A percentile compares a stretch with the other conserved stretches of the same genome.
phyloP scores from a whole-genome alignment of 139 green algal genomes.

The Chlorella vulgaris region DNA sequence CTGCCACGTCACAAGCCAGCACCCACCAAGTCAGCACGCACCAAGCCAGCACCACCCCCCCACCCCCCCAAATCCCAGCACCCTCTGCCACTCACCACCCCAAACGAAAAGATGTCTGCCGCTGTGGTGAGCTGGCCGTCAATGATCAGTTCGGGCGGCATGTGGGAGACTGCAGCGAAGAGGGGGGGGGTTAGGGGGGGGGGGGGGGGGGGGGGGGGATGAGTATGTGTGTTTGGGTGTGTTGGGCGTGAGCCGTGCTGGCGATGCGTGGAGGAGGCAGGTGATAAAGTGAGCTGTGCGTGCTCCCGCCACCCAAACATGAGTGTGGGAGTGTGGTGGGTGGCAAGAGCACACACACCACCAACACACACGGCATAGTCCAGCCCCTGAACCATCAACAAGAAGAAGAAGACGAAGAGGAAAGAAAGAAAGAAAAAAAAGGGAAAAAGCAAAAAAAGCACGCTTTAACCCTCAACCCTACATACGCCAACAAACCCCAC shows the following conservation, averaged over 20 bases:
- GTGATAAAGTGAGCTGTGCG: neutral
- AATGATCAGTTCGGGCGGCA: neutral
- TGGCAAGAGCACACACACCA: no score
- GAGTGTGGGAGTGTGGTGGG: no score
- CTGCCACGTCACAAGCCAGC: no score
- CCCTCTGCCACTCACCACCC: neutral
- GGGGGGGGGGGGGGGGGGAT: neutral
- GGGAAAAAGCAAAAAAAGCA: no score
- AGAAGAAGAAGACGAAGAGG: no score
- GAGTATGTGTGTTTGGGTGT: neutral
- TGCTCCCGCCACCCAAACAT: neutral
- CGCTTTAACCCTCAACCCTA: no score
- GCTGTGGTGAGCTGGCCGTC: neutral
- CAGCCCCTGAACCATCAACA: no score
- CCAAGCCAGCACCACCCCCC: neutral
- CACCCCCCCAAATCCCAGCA: neutral
- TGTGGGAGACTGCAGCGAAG: neutral
- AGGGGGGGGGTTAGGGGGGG: neutral
- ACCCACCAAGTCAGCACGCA: no score
- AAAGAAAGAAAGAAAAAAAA: no score
- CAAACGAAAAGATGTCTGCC: neutral
- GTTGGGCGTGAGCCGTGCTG: neutral
- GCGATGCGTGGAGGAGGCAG: neutral
- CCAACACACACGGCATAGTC: no score
- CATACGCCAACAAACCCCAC: neutral